Conservation (phyloP, 176 grass and related monocot genomes). For the Phoenix dactylifera region DNA sequence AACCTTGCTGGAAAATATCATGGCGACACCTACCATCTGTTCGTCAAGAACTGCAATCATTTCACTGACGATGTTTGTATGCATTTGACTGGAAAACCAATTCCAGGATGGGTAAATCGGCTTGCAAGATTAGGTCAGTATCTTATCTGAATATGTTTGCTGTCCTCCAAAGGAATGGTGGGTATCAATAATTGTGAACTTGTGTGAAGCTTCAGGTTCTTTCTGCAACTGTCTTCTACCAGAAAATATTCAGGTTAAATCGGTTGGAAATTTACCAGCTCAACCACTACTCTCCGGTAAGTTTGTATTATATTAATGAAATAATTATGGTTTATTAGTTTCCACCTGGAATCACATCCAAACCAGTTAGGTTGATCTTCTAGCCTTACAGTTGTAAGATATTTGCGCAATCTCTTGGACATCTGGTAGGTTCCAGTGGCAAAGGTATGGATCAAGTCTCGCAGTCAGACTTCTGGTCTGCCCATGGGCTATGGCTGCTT, state of each 20-base stretch:
- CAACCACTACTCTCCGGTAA: constrained; percentile 51
- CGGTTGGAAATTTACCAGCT: constrained; percentile 49
- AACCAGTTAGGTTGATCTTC: too few species aligned
- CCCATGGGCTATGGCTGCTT: too few species aligned
- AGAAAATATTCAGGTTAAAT: constrained; percentile 56
- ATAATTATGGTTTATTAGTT: too few species aligned
- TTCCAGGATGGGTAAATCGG: constrained; percentile 74
- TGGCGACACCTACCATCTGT: constrained; percentile 60
- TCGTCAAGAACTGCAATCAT: constrained; percentile 84
- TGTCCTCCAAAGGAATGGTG: background rate
- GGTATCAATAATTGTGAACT: background rate
- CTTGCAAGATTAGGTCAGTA: constrained; percentile 74
- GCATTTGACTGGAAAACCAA: constrained; percentile 39
- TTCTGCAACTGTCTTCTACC: constrained; percentile 74
- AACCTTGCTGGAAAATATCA: constrained; percentile 55
- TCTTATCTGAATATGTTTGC: background rate
- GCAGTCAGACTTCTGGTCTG: too few species aligned
- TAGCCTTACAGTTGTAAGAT: too few species aligned
- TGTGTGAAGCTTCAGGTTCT: constrained; percentile 37
- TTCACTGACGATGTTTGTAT: constrained; percentile 72
- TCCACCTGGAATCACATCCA: too few species aligned
- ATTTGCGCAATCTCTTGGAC: too few species aligned
- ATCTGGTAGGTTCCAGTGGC: too few species aligned
- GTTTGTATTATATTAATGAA: constrained; percentile 1
- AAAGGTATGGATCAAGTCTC: too few species aligned